Conservation (phyloP, 1,139 yeast species). For the Sugiyamaella paludigena region DNA sequence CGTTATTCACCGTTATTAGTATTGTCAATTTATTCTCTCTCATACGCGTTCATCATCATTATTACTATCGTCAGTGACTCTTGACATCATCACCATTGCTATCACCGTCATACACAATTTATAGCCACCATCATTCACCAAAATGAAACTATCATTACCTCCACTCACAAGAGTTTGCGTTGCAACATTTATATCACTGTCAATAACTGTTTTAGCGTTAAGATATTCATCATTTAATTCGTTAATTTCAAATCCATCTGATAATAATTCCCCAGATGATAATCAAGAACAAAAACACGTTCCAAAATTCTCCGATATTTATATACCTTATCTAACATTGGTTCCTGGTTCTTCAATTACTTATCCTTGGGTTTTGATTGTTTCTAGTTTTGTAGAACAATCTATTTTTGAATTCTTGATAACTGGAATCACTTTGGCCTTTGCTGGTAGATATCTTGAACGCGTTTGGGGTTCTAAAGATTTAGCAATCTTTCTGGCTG, state of each 20-base stretch:
- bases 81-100: too few relatives aligned
- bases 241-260: neutral
- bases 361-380: slow-evolving; percentile 75
- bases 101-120: too few relatives aligned
- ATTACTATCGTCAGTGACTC: too few relatives aligned
- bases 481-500: slow-evolving; percentile 54
- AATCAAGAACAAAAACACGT: neutral
- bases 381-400: slow-evolving; percentile 71
- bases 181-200: slow-evolving; percentile 32
- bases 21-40: too few relatives aligned
- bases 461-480: slow-evolving; percentile 59
- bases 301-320: slow-evolving; percentile 34
- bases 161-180: slow-evolving; percentile 42
- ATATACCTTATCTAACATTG: slow-evolving; percentile 64
- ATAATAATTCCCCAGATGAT: neutral
- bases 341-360: slow-evolving; percentile 60
- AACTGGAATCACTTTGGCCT: slow-evolving; percentile 50
- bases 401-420: slow-evolving; percentile 50
- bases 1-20: too few relatives aligned
- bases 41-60: too few relatives aligned
- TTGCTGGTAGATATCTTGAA: slow-evolving; percentile 55
- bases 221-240: slow-evolving; percentile 25
- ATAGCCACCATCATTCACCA: too few relatives aligned
- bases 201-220: slow-evolving; percentile 35
- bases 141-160: slow-evolving; percentile 35